Evolutionary conservation across 352 stramenopile genomes (phyloP), one percentile per base, ranked within the genome.

Genomic region (Phytophthora multivora): DNA sequence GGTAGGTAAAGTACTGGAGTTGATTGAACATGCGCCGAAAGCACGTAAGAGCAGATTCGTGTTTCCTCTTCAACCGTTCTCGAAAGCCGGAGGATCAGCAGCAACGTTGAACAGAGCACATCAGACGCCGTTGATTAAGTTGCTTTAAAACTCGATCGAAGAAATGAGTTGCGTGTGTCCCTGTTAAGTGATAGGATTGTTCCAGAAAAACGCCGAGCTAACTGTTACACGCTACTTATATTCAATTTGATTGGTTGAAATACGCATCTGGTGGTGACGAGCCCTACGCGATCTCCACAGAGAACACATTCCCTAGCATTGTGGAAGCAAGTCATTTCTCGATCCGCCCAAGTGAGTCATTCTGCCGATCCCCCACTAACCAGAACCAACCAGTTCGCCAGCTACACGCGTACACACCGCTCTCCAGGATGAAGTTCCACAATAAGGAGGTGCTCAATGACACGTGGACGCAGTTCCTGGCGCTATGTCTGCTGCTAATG

Each of bases 401-500:
- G 12, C 31, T 23, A 23, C 1, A 16, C 6, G 10, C 30, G 21
- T 35, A 31, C 28, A 31, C 8, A 9, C 9, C 28, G 28, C 28
- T 13, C 41, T 45, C 33, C 30, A 65, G 48, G 30, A 71, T 93
- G 84, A 90, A 91, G 67, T 87, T 91, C 62, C 69, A 89, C 67
- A 78, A 80, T 53, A 80, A 75, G 43, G 82, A 90, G 53, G 83
- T 91, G 71, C 71, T 96, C 12, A 88, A 87, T 50, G 87, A 96
- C 51, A 80, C 89, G 38, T 92, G 83, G 80, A 86, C 83, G 61
- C 87, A 96, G 74, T 90, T 93, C 66, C 49, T 90, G 40, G 79
- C 83, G 47, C 73, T 96, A 28, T 79, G 63, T 45, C 66, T 94
- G 51, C 66, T 94, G 47, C 77, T 93, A 33, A 86, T 88, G 79